Conservation (phyloP, 768 basidiomycete genomes). For the Ephemerocybe angulata region DNA sequence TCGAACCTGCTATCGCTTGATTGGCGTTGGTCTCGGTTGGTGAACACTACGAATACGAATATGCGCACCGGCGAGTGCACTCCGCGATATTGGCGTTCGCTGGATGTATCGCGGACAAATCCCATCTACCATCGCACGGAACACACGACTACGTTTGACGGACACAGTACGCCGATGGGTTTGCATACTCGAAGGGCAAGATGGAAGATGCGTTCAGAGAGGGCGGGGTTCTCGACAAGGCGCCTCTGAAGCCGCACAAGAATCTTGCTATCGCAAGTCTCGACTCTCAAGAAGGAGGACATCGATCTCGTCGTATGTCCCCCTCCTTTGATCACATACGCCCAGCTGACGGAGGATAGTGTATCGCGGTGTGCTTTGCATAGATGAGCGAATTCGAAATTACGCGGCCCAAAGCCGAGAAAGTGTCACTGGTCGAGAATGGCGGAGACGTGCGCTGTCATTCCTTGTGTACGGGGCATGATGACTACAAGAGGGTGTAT, state of each 20-base stretch:
- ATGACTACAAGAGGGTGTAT: no score
- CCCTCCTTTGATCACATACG: background rate
- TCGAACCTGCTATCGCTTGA: no score
- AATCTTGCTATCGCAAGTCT: slow-evolving; percentile 31
- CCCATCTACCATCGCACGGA: background rate
- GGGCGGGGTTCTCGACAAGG: slow-evolving; percentile 55
- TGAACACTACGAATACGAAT: no score
- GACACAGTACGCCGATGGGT: slow-evolving; percentile 64
- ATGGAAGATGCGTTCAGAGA: slow-evolving; percentile 66
- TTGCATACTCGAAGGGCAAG: slow-evolving; percentile 62
- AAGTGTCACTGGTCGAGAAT: slow-evolving; percentile 48
- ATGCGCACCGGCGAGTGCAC: no score
- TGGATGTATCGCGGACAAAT: background rate
- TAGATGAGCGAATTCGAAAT: slow-evolving; percentile 68
- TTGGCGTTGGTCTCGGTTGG: no score
- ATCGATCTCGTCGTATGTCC: slow-evolving; percentile 58
- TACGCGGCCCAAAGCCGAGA: slow-evolving; percentile 55
- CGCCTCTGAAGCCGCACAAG: slow-evolving; percentile 45
- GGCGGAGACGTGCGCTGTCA: slow-evolving; percentile 50
- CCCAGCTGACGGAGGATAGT: background rate
- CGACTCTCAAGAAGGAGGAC: slow-evolving; percentile 60
- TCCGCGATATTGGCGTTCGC: background rate
- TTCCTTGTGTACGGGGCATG: slow-evolving; percentile 28
- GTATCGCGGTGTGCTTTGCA: background rate
- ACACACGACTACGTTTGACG: background rate